Percentiles rank a stretch among this genome's conserved stretches.
These are phyloP conservation scores for Ceratobasidium sp. DNA, from an alignment of 1,284 basidiomycete species.

Conservation along the genomic window DNA sequence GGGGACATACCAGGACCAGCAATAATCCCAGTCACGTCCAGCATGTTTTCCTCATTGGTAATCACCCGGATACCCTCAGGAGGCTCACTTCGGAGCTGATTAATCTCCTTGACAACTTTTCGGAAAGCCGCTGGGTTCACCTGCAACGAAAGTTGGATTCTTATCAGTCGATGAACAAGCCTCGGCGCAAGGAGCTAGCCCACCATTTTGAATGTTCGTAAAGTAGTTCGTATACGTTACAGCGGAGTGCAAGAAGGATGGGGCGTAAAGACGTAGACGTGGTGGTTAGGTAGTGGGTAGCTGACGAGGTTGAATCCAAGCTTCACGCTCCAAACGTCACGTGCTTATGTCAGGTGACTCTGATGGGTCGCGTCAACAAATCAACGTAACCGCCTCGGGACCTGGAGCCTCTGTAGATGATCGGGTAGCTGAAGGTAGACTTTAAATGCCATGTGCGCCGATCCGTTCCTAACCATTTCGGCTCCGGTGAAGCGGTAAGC, in stretches of 20 bases:
- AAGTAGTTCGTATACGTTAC: background rate
- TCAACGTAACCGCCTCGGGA: background rate
- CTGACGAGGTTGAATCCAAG: conserved; percentile 2
- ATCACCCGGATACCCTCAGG: conserved; percentile 89
- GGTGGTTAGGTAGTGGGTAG: background rate
- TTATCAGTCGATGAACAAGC: background rate
- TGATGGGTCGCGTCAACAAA: background rate
- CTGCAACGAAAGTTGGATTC: background rate
- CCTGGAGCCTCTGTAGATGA: background rate
- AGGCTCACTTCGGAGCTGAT: conserved; percentile 78
- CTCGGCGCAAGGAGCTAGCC: background rate
- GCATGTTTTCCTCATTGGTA: conserved; percentile 83
- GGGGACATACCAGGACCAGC: conserved; percentile 74
- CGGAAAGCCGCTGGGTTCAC: conserved; percentile 54
- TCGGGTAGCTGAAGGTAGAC: background rate
- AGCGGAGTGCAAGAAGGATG: background rate
- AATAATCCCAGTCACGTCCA: conserved; percentile 83
- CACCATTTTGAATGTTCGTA: background rate
- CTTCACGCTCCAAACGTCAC: conserved; percentile 16
- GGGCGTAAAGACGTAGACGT: background rate
- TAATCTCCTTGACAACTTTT: conserved; percentile 81
- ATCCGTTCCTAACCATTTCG: background rate
- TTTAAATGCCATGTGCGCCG: background rate
- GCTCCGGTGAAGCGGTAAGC: background rate
- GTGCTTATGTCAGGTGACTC: background rate